These are phyloP conservation scores for Elaeagnus macrophylla DNA, from an alignment of 306 rosid genomes.

Conservation along the genomic window DNA sequence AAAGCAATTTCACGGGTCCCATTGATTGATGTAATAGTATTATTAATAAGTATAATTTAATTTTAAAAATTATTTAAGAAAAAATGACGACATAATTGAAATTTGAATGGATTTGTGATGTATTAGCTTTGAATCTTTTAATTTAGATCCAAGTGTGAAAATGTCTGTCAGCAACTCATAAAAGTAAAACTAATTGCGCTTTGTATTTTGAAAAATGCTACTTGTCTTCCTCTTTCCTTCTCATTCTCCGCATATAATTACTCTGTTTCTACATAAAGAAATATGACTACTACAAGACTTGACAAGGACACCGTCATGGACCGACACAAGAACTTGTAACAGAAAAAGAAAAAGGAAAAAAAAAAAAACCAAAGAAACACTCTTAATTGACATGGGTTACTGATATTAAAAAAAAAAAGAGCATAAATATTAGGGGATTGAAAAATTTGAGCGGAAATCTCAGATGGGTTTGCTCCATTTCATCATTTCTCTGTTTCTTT, in stretches of 20 bases:
- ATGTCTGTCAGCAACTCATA: slow-evolving; percentile 35
- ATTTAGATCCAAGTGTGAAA: slow-evolving; percentile 19
- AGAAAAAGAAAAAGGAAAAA: slow-evolving; percentile 18
- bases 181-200: slow-evolving; percentile 15
- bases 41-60: too few species aligned
- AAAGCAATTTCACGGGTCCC: too few species aligned
- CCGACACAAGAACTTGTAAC: background rate
- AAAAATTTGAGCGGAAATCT: slow-evolving; percentile 10
- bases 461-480: slow-evolving; percentile 31
- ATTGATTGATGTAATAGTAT: too few species aligned
- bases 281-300: background rate
- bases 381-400: background rate
- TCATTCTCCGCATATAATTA: slow-evolving; percentile 14
- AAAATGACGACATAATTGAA: too few species aligned
- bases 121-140: too few species aligned
- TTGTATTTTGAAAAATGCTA: slow-evolving; percentile 10
- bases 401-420: background rate
- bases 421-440: background rate
- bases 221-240: background rate
- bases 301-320: background rate
- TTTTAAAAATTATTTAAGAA: too few species aligned
- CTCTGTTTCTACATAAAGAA: slow-evolving; percentile 3
- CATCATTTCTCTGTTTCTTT: slow-evolving; percentile 21
- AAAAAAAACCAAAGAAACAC: background rate
- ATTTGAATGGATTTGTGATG: too few species aligned